Conservation (phyloP, 768 basidiomycete species). For the Pisolithus orientalis region DNA sequence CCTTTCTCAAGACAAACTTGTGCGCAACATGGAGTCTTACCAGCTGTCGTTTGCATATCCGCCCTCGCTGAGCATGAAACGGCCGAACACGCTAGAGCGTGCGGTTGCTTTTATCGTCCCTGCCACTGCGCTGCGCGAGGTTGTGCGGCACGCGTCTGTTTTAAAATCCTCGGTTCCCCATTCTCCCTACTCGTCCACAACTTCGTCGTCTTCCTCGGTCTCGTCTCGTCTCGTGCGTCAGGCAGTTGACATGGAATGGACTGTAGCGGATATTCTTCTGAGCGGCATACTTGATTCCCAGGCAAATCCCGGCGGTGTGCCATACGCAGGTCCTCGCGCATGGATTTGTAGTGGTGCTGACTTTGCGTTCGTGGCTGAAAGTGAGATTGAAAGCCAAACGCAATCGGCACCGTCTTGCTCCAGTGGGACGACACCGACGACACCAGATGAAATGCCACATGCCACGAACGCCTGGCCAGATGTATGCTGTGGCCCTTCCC, state of each 20-base stretch:
- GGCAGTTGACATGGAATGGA: conserved; percentile 18
- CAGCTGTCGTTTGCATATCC: conserved; percentile 28
- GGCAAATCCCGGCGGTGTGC: conserved; percentile 6
- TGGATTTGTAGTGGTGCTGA: conserved; percentile 28
- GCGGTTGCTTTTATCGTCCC: conserved; percentile 26
- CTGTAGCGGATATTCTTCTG: conserved; percentile 29
- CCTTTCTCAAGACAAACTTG: conserved; percentile 20
- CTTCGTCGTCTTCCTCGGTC: conserved; percentile 1
- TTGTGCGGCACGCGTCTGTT: conserved; percentile 7
- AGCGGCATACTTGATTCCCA: conserved; percentile 28
- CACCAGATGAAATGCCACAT: too few relatives aligned
- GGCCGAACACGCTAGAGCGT: conserved; percentile 13
- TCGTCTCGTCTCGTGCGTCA: conserved; percentile 1
- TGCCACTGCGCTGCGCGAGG: conserved; percentile 16
- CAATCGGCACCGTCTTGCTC: background rate
- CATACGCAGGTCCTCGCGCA: conserved; percentile 16
- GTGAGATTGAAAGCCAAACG: background rate
- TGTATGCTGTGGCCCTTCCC: too few relatives aligned
- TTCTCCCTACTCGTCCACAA: conserved; percentile 6
- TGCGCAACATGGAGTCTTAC: conserved; percentile 33
- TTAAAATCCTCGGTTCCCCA: conserved; percentile 4
- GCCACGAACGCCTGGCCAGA: too few relatives aligned
- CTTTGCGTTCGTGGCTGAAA: conserved; percentile 21
- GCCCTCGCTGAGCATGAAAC: conserved; percentile 7
- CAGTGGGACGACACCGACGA: background rate